Conservation (phyloP, 768 basidiomycete genomes). For the Tremella yokohamensis region DNA sequence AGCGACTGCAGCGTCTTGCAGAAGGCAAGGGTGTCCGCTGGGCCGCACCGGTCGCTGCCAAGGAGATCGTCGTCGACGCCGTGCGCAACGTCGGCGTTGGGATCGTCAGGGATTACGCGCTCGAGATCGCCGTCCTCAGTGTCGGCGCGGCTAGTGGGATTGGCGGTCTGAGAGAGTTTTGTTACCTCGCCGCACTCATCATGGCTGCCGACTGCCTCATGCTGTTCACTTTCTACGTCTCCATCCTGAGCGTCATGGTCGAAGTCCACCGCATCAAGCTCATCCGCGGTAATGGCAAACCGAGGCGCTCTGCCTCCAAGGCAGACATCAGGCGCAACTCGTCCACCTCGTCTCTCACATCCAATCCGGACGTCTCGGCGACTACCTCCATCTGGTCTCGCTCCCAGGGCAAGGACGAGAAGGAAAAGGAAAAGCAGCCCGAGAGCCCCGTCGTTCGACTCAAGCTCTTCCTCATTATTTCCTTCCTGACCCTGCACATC, state of each 20-base stretch:
- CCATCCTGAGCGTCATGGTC: constrained; percentile 89
- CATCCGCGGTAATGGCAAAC: constrained; percentile 49
- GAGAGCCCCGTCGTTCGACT: constrained; percentile 81
- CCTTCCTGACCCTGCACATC: constrained; percentile 86
- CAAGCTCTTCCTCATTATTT: constrained; percentile 83
- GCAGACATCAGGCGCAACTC: constrained; percentile 34
- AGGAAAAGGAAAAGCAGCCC: constrained; percentile 48
- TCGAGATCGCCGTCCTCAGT: constrained; percentile 84
- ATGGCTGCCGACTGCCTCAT: constrained; percentile 80
- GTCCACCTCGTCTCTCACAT: constrained; percentile 43
- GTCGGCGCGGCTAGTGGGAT: constrained; percentile 84
- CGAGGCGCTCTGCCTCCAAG: constrained; percentile 27
- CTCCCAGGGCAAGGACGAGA: constrained; percentile 1
- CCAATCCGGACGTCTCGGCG: constrained; percentile 14
- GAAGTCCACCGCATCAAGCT: constrained; percentile 62
- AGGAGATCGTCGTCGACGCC: constrained; percentile 78
- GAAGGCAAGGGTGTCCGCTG: constrained; percentile 49
- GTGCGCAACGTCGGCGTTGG: constrained; percentile 71
- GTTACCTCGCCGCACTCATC: constrained; percentile 85
- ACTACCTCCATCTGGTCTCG: constrained; percentile 11
- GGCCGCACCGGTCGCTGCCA: constrained; percentile 61
- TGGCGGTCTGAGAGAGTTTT: constrained; percentile 86
- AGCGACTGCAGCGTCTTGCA: constrained; percentile 46
- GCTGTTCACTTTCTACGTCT: constrained; percentile 83
- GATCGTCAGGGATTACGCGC: constrained; percentile 86